phyloP scores from a whole-genome alignment of 345 rosid genomes.

The Acer yangbiense region DNA sequence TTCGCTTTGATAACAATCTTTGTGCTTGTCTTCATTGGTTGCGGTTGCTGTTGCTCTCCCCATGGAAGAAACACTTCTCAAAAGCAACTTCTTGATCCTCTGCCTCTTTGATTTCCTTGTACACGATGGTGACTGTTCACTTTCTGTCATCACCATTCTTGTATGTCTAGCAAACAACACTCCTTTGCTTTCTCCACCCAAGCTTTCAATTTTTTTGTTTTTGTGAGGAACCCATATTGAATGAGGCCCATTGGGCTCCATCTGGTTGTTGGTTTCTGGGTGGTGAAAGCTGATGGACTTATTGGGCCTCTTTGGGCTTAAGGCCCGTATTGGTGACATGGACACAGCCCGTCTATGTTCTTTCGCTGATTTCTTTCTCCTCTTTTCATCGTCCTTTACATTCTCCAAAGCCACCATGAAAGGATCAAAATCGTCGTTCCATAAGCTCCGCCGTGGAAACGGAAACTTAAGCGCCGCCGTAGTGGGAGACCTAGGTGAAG shows the following conservation, averaged over 20 bases:
- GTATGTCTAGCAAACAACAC: conserved; percentile 29
- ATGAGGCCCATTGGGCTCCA: conserved; percentile 8
- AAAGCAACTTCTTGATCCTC: conserved; percentile 29
- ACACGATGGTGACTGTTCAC: neutral
- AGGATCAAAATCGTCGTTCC: conserved; percentile 63
- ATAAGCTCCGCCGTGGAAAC: conserved; percentile 36
- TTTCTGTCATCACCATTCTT: conserved; percentile 19
- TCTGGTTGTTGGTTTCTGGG: neutral
- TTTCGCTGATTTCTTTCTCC: neutral
- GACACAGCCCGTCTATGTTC: conserved; percentile 36
- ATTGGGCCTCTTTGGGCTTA: neutral
- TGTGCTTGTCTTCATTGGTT: conserved; percentile 18
- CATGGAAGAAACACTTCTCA: conserved; percentile 18
- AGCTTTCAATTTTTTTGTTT: neutral
- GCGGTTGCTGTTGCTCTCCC: neutral
- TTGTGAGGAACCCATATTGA: neutral
- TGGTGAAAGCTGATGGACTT: neutral
- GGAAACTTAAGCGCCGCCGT: conserved; percentile 22
- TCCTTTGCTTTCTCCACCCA: conserved; percentile 33
- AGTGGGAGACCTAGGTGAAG: conserved; percentile 23
- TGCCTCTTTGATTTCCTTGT: conserved; percentile 27
- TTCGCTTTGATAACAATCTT: conserved; percentile 15
- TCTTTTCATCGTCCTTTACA: conserved; percentile 37
- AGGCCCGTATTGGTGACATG: conserved; percentile 31
- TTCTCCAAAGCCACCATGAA: conserved; percentile 53